phyloP scores from a whole-genome alignment of 441 rosid genomes.

The Brassica balearica region DNA sequence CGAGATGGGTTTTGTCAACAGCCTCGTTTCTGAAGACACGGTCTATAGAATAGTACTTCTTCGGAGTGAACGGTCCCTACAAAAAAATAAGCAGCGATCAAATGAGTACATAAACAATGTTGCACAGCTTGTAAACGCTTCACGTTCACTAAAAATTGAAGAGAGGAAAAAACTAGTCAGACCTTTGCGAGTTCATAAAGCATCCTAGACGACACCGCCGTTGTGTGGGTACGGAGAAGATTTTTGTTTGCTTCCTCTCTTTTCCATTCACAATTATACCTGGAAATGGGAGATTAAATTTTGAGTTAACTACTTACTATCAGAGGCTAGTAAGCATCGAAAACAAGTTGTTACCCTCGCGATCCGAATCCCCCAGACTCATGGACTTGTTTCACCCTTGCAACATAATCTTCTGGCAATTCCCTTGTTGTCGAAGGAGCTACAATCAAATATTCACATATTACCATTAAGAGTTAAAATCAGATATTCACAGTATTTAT shows the following conservation, averaged over 20 bases:
- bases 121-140: conserved; percentile 20
- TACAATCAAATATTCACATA: conserved; percentile 40
- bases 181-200: conserved; percentile 92
- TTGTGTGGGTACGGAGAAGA: conserved; percentile 92
- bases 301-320: not conserved
- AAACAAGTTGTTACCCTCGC: conserved; percentile 65
- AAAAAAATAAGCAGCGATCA: conserved; percentile 8
- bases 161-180: conserved; percentile 13
- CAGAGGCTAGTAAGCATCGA: conserved; percentile 17
- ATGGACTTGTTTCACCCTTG: conserved; percentile 74
- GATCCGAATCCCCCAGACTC: conserved; percentile 93
- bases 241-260: conserved; percentile 96
- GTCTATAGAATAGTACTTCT: conserved; percentile 92
- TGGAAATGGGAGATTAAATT: conserved; percentile 32
- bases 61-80: conserved; percentile 73
- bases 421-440: conserved; percentile 80
- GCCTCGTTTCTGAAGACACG: conserved; percentile 99
- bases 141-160: not conserved
- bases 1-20: conserved; percentile 92
- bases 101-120: conserved; percentile 15
- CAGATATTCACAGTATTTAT: no score
- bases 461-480: not conserved
- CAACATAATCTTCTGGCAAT: conserved; percentile 90
- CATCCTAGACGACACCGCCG: conserved; percentile 92
- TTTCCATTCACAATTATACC: conserved; percentile 93